Evolutionary conservation across 179 eudicot genomes (phyloP), one percentile per base, ranked within the genome.

Genomic region (Drosera spatulata): DNA sequence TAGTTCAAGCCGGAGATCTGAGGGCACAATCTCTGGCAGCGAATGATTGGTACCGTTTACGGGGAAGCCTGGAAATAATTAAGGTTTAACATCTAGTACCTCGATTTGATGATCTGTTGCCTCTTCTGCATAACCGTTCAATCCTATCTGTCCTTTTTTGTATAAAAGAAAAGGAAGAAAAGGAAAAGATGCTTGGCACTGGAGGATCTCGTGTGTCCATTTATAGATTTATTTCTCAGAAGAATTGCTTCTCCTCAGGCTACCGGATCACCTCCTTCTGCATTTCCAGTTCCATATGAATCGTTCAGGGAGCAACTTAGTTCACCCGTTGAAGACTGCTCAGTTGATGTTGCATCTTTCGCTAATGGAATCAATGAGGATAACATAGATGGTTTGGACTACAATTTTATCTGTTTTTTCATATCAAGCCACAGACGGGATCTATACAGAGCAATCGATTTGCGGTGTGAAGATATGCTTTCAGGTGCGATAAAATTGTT

Each of bases 1-100:
- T 88, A 53, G 77, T 78, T 46, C 81, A 76, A 73, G 85, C 93
- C 56, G 99, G 97, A 63, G 95, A 84, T 69, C 85, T 77, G 44
- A 82, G 61, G 66, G 95, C 95, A 64, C 78, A 58, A 52, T 75
- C 83, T 76, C 65, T 86, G 50, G 79, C 97, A 40, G 74, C 82
- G 64, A 93, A 93, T 77, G 86, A 93, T 78, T 93, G 99, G 99
- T 93, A 93, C 63, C 87, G 99, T 13, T 66, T 93, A 39, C 91
- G 84, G 47, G 90, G 99, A 58, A 82, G 88, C 69, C 86, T 93
- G 67, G 99, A 93, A 77, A 86, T 93, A 43, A 77, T 93, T 58
- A 86, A 82, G 93, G 99, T 89, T 55, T 49, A 44, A 41, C 52
- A 50, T 61, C 43, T 44, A 59, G 59, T 55, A 14, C 38, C 22